A percentile compares a stretch with the other conserved stretches of the same genome.
Conservation (phyloP, 2,329 filamentous ascomycete species). For the Cordyceps cicadae region DNA sequence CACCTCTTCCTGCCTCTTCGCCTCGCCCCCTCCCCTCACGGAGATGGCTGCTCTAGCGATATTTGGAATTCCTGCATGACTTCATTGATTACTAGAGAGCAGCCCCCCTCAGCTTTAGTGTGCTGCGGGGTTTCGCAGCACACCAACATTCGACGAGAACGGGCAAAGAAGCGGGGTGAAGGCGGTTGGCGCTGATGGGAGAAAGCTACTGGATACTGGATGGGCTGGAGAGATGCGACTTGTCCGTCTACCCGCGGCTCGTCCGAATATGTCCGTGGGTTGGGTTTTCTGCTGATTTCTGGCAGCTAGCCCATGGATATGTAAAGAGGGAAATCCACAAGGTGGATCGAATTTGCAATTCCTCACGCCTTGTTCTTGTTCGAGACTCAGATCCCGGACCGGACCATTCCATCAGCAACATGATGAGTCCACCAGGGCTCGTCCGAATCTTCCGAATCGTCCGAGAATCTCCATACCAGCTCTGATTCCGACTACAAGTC, state of each 20-base stretch:
- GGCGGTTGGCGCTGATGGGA: background rate
- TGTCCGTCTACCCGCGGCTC: background rate
- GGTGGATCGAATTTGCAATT: background rate
- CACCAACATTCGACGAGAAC: background rate
- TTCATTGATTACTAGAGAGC: background rate
- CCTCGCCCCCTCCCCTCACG: background rate
- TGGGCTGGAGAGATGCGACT: background rate
- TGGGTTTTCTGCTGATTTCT: background rate
- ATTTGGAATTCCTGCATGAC: slow-evolving; percentile 4
- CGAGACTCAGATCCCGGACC: background rate
- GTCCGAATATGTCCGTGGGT: background rate
- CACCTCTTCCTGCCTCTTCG: background rate
- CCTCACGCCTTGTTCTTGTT: background rate
- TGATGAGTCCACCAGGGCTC: background rate
- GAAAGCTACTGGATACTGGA: background rate
- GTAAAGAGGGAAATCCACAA: too few relatives aligned
- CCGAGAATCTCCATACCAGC: background rate
- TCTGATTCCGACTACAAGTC: background rate
- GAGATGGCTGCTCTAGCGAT: background rate
- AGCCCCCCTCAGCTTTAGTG: background rate
- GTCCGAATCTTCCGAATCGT: background rate
- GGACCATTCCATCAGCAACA: too few relatives aligned
- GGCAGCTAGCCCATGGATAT: background rate
- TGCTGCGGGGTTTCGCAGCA: background rate
- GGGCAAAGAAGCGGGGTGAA: background rate